Conservation (phyloP, 805 yeast species). For the Candida ulmi region DNA sequence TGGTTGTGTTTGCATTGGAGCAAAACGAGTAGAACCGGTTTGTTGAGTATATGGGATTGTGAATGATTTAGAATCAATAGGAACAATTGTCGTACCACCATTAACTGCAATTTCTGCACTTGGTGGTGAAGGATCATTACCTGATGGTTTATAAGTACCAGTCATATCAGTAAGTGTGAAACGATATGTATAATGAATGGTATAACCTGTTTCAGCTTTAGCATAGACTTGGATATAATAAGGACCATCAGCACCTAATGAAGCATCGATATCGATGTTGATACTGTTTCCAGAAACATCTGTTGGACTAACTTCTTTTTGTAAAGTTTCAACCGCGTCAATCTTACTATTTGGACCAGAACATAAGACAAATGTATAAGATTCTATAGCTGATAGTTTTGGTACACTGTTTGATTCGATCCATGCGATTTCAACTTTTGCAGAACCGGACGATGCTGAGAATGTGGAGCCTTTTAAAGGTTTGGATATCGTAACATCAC, state of each 20-base stretch:
- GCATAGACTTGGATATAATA: conserved; percentile 72
- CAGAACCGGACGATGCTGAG: conserved; percentile 22
- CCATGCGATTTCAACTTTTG: conserved; percentile 40
- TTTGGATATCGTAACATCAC: conserved; percentile 24
- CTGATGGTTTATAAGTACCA: conserved; percentile 48
- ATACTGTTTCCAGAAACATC: conserved; percentile 28
- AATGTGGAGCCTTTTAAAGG: conserved; percentile 18
- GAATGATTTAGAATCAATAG: conserved; percentile 47
- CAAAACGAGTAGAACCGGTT: conserved; percentile 72
- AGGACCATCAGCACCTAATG: conserved; percentile 54
- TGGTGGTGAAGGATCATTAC: conserved; percentile 40
- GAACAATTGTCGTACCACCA: conserved; percentile 30
- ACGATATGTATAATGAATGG: conserved; percentile 65
- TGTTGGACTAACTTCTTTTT: conserved; percentile 23
- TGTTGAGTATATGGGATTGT: conserved; percentile 70
- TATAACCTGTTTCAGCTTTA: conserved; percentile 31
- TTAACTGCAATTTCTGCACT: conserved; percentile 31
- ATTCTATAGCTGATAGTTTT: conserved; percentile 33
- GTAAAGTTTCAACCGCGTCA: conserved; percentile 31
- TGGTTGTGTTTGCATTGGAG: conserved; percentile 94
- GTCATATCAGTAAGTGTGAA: conserved; percentile 67
- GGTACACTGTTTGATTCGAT: conserved; percentile 48
- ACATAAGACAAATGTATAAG: conserved; percentile 53
- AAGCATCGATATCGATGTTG: conserved; percentile 37
- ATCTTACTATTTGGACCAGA: conserved; percentile 58